A percentile compares a stretch with the other conserved stretches of the same genome.
Conservation (phyloP, 2,329 filamentous ascomycete genomes). For the Colletotrichum viniferum region DNA sequence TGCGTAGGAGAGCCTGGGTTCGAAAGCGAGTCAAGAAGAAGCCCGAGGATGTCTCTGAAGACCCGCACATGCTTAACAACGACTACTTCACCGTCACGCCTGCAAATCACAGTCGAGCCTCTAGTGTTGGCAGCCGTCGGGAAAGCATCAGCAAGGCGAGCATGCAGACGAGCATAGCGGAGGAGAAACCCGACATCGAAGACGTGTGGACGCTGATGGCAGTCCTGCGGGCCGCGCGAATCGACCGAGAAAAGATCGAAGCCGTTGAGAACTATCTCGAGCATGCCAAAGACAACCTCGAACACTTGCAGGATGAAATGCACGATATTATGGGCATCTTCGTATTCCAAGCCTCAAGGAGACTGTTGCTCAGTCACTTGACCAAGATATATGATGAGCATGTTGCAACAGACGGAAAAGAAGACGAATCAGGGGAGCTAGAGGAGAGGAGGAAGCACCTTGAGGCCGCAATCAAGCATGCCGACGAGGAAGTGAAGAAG, state of each 20-base stretch:
- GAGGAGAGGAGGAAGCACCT: slow-evolving; percentile 66
- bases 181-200: slow-evolving; percentile 44
- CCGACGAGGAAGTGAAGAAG: slow-evolving; percentile 79
- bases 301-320: slow-evolving; percentile 77
- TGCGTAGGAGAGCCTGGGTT: slow-evolving; percentile 88
- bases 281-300: slow-evolving; percentile 76
- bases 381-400: slow-evolving; percentile 65
- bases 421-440: slow-evolving; percentile 33
- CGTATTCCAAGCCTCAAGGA: slow-evolving; percentile 86
- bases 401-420: slow-evolving; percentile 52
- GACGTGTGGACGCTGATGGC: slow-evolving; percentile 73
- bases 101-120: slow-evolving; percentile 36
- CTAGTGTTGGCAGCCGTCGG: slow-evolving; percentile 27
- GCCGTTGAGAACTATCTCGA: slow-evolving; percentile 82
- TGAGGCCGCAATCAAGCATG: slow-evolving; percentile 74
- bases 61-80: slow-evolving; percentile 70
- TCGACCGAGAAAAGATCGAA: slow-evolving; percentile 92
- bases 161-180: slow-evolving; percentile 29
- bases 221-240: slow-evolving; percentile 70
- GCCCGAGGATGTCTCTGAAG: slow-evolving; percentile 45
- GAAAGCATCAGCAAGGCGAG: slow-evolving; percentile 43
- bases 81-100: slow-evolving; percentile 82
- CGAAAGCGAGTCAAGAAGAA: slow-evolving; percentile 74
- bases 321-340: slow-evolving; percentile 85
- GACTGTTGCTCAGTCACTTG: slow-evolving; percentile 74